Percentiles rank a stretch among this genome's conserved stretches.
Evolutionary conservation across 768 basidiomycete genomes (phyloP).

Genomic region (Lentinula sp.): DNA sequence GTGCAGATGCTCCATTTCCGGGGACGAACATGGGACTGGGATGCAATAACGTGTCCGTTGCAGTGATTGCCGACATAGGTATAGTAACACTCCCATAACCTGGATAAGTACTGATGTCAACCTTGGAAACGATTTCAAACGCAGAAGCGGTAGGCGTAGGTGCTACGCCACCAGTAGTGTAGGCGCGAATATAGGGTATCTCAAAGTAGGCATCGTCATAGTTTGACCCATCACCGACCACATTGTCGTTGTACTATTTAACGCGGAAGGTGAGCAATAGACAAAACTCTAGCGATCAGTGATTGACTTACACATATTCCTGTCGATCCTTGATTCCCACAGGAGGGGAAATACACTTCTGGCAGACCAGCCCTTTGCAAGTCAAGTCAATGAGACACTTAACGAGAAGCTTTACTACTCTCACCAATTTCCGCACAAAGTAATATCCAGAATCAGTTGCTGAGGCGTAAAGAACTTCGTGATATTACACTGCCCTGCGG

Average conservation of each 20-base stretch:
- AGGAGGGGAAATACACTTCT: conserved; percentile 30
- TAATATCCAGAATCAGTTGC: conserved; percentile 46
- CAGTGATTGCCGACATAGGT: background rate
- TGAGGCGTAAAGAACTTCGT: conserved; percentile 37
- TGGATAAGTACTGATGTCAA: background rate
- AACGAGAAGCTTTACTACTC: no score
- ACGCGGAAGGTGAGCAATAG: background rate
- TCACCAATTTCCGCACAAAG: conserved; percentile 44
- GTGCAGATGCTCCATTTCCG: background rate
- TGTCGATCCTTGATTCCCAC: conserved; percentile 26
- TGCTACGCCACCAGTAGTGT: conserved; percentile 29
- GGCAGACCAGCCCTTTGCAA: conserved; percentile 42
- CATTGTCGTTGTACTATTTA: conserved; percentile 42
- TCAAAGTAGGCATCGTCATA: conserved; percentile 41
- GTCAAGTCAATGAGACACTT: conserved; percentile 1
- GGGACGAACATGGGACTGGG: conserved; percentile 2
- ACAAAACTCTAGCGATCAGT: background rate
- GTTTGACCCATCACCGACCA: conserved; percentile 33
- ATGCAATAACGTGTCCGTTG: background rate
- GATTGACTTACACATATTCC: conserved; percentile 25
- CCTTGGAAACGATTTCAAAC: conserved; percentile 7
- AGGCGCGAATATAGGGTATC: conserved; percentile 36
- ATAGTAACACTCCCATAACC: background rate
- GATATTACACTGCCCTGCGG: conserved; percentile 31
- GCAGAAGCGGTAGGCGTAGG: conserved; percentile 21